Evolutionary conservation across 1,284 basidiomycete genomes (phyloP).

Genomic region (Peniophora sp.): DNA sequence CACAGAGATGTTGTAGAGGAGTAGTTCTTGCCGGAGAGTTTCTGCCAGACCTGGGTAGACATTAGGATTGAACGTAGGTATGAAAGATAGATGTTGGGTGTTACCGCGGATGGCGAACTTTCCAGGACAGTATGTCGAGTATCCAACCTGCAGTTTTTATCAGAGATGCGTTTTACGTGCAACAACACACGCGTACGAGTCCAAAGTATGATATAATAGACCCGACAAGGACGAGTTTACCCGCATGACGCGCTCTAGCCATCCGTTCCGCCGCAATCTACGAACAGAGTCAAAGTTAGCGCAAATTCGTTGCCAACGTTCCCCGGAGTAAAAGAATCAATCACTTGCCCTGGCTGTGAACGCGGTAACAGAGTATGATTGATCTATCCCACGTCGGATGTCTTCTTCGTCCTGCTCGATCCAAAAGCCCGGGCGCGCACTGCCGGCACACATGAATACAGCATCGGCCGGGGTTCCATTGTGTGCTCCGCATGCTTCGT

Average conservation of each 20-base stretch:
- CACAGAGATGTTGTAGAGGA: slow-evolving; percentile 73
- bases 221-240: slow-evolving; percentile 77
- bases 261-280: slow-evolving; percentile 71
- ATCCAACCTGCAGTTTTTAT: slow-evolving; percentile 45
- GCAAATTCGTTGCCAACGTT: background rate
- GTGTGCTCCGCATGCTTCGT: slow-evolving; percentile 47
- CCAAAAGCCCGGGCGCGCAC: slow-evolving; percentile 62
- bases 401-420: slow-evolving; percentile 58
- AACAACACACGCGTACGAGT: slow-evolving; percentile 33
- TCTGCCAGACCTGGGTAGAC: slow-evolving; percentile 72
- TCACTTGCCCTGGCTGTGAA: slow-evolving; percentile 69
- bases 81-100: slow-evolving; percentile 13
- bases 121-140: slow-evolving; percentile 78
- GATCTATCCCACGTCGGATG: slow-evolving; percentile 53
- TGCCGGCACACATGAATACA: slow-evolving; percentile 76
- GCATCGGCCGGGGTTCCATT: slow-evolving; percentile 59
- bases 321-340: no score
- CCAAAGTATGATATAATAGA: slow-evolving; percentile 80
- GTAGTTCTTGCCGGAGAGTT: slow-evolving; percentile 74
- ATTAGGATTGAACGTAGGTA: slow-evolving; percentile 2
- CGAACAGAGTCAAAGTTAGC: background rate
- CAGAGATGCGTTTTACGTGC: background rate
- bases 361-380: slow-evolving; percentile 65
- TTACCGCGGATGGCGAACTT: slow-evolving; percentile 87
- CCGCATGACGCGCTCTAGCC: slow-evolving; percentile 47